These are phyloP conservation scores for Vitis hybrid DNA, from an alignment of 177 flowering plant genomes.

Conservation along the genomic window DNA sequence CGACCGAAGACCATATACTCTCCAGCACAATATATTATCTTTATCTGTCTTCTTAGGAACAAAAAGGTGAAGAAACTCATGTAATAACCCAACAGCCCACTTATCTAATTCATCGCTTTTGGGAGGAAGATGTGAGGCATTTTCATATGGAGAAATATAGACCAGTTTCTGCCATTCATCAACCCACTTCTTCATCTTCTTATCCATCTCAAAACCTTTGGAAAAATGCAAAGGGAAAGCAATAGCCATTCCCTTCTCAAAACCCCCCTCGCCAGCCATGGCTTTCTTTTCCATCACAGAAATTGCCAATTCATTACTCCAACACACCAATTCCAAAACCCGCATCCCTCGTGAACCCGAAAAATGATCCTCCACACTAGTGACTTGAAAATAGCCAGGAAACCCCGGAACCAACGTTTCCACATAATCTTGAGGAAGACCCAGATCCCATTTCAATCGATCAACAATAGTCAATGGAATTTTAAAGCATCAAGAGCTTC, in stretches of 20 bases:
- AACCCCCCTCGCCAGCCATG: conserved; percentile 13
- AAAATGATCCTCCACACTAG: conserved; percentile 6
- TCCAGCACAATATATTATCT: conserved; percentile 60
- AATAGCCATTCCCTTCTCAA: conserved; percentile 45
- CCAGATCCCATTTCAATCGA: conserved; percentile 69
- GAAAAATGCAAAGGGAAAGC: conserved; percentile 66
- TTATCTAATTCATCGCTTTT: conserved; percentile 76
- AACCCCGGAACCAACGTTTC: conserved; percentile 53
- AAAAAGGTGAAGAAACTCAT: conserved; percentile 71
- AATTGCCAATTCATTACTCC: conserved; percentile 62
- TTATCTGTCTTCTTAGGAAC: conserved; percentile 72
- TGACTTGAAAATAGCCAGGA: conserved; percentile 76
- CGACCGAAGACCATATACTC: conserved; percentile 68
- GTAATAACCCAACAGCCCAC: conserved; percentile 82
- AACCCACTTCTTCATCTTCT: conserved; percentile 65
- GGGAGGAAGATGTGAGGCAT: conserved; percentile 50
- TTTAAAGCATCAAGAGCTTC: conserved; percentile 68
- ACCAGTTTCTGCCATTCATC: conserved; percentile 91
- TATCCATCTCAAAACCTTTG: conserved; percentile 70
- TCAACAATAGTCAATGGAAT: conserved; percentile 60
- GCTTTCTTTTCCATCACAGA: conserved; percentile 62
- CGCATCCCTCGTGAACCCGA: conserved; percentile 17
- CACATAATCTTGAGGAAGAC: conserved; percentile 69
- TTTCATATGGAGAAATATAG: conserved; percentile 84
- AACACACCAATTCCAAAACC: conserved; percentile 73